Percentiles rank a stretch among this genome's conserved stretches.
Conservation (phyloP, 2,329 filamentous ascomycete genomes). For the Ophiocordyceps sinensis region DNA sequence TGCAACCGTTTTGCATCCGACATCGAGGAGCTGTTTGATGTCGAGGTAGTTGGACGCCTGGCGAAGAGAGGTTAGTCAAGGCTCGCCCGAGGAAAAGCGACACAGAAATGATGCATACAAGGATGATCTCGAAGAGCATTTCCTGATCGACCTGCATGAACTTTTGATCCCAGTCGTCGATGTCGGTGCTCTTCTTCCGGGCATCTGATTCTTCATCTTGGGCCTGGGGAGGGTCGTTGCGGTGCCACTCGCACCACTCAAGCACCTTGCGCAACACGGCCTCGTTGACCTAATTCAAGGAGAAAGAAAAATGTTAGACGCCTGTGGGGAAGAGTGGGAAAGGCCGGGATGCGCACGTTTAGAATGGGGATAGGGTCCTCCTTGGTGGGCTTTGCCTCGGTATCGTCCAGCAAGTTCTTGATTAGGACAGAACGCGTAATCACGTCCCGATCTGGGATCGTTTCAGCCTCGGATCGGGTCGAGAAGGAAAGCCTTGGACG, state of each 20-base stretch:
- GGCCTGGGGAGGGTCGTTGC: constrained; percentile 66
- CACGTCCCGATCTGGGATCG: constrained; percentile 54
- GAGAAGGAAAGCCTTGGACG: not conserved
- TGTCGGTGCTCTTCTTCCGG: constrained; percentile 96
- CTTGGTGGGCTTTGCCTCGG: constrained; percentile 41
- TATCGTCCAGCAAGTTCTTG: constrained; percentile 96
- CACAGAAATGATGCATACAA: constrained; percentile 41
- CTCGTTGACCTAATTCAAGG: constrained; percentile 58
- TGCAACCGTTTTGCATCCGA: constrained; percentile 97
- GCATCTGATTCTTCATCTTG: constrained; percentile 85
- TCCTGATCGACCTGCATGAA: constrained; percentile 99
- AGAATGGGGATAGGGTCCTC: constrained; percentile 71
- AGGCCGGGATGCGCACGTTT: constrained; percentile 39
- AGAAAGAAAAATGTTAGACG: too few species aligned
- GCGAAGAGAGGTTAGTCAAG: not conserved
- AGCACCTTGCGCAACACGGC: constrained; percentile 89
- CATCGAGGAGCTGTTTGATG: constrained; percentile 94
- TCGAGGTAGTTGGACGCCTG: constrained; percentile 97
- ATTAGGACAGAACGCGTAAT: constrained; percentile 88
- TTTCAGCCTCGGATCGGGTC: not conserved
- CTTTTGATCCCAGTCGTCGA: constrained; percentile 99
- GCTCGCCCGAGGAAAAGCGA: not conserved
- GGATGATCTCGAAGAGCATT: constrained; percentile 98
- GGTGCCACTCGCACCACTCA: constrained; percentile 96
- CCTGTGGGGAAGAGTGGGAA: not conserved